Conservation (phyloP, 441 rosid species). For the Bocquillonia castaneifolia region DNA sequence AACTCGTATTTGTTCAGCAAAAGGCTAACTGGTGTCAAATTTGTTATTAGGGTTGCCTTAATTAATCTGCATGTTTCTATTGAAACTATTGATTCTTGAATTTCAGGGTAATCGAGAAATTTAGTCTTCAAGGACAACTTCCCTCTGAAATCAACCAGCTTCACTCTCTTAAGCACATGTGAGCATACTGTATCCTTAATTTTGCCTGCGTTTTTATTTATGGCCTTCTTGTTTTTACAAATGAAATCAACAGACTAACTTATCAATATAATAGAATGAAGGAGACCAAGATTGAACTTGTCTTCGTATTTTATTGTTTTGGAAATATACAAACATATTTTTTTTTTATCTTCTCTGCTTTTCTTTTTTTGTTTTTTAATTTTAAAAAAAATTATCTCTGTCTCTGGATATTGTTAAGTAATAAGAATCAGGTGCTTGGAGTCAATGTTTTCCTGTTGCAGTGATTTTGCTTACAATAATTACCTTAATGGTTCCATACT, state of each 20-base stretch:
- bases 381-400: too few species aligned
- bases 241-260: neutral
- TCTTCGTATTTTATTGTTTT: neutral
- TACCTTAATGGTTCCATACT: conserved; percentile 59
- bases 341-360: neutral
- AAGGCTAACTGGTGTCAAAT: neutral
- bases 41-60: neutral
- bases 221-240: neutral
- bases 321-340: neutral
- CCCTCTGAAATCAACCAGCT: conserved; percentile 55
- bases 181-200: conserved; percentile 21
- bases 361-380: neutral
- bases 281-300: neutral
- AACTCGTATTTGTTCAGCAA: neutral
- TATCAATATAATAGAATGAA: neutral
- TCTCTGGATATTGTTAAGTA: too few species aligned
- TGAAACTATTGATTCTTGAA: too few species aligned
- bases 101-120: conserved; percentile 50
- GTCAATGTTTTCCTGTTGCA: conserved; percentile 21
- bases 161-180: conserved; percentile 52
- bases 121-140: conserved; percentile 62
- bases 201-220: too few species aligned
- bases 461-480: conserved; percentile 62
- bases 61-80: neutral
- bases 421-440: neutral